Evolutionary conservation across 2,329 filamentous ascomycete genomes (phyloP), one percentile per base, ranked within the genome.

Genomic region (Macrophomina pseudophaseolina): DNA sequence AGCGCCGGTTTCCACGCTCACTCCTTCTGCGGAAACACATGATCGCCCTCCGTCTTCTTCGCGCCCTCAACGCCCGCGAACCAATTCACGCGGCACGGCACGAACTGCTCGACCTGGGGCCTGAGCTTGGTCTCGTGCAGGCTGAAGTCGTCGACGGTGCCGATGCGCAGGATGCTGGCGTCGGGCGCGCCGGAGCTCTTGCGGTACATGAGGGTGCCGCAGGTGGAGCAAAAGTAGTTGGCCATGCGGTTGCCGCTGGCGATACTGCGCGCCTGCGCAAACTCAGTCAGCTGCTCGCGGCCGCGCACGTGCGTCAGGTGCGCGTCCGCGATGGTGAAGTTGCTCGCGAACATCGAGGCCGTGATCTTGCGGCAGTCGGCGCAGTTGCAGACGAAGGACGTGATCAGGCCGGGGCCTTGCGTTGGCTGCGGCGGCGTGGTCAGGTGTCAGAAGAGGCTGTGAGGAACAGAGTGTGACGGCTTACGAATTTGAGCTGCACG

Each of bases 181-280:
- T 80, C 84, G 0, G 85, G 85, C 64, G 80, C 84, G 0, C 72
- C 76, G 1, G 75, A 71, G 4, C 82, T 77, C 8, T 81, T 74
- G 0, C 87, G 81, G 70, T 88, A 89, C 86, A 90, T 85, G 4
- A 89, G 80, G 0, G 83, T 84, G 0, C 88, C 87, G 71, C 88
- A 90, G 0, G 79, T 84, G 0, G 72, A 76, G 70, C 88, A 90
- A 74, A 90, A 90, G 72, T 82, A 79, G 71, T 90, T 89, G 7
- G 84, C 84, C 87, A 90, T 90, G 6, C 59, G 74, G 64, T 82
- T 80, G 2, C 80, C 80, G 0, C 80, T 79, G 0, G 69, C 78
- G 48, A 86, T 82, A 0, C 74, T 74, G 14, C 67, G 44, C 0
- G 59, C 65, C 52, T 88, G 83, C 6, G 70, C 68, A 63, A 76